A percentile compares a stretch with the other conserved stretches of the same genome.
Conservation (phyloP, 805 yeast genomes). For the Yueomyces sp. region DNA sequence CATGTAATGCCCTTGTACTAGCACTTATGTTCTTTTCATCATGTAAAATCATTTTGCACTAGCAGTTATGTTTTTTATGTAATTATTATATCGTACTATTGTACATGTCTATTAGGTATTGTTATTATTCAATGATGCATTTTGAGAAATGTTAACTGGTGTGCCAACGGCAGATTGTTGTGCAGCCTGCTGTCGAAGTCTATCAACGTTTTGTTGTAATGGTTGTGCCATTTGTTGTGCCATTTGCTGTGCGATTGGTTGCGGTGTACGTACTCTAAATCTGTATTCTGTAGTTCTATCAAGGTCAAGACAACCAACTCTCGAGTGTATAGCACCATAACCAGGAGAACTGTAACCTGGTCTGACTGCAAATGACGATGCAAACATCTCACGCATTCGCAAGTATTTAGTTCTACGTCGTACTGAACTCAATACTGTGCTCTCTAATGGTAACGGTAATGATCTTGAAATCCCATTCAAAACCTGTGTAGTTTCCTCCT, state of each 20-base stretch:
- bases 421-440: slow-evolving; percentile 57
- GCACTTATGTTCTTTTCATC: not conserved
- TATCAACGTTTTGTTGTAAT: slow-evolving; percentile 8
- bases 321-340: slow-evolving; percentile 37
- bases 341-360: slow-evolving; percentile 41
- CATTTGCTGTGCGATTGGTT: slow-evolving; percentile 15
- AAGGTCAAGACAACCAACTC: slow-evolving; percentile 63
- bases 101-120: too few relatives aligned
- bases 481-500: slow-evolving; percentile 86
- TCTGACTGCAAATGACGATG: slow-evolving; percentile 42
- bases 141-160: not conserved
- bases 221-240: slow-evolving; percentile 13
- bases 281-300: slow-evolving; percentile 58
- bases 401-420: slow-evolving; percentile 60
- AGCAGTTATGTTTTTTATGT: not conserved
- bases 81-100: too few relatives aligned
- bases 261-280: slow-evolving; percentile 38
- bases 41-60: not conserved
- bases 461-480: slow-evolving; percentile 77
- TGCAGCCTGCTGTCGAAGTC: slow-evolving; percentile 5
- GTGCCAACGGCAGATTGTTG: slow-evolving; percentile 2
- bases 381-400: slow-evolving; percentile 89
- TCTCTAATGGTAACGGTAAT: slow-evolving; percentile 72
- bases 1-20: not conserved
- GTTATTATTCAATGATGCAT: not conserved